Evolutionary conservation across 1,139 yeast genomes (phyloP).

Genomic region (Saccharomyces hybrid): DNA sequence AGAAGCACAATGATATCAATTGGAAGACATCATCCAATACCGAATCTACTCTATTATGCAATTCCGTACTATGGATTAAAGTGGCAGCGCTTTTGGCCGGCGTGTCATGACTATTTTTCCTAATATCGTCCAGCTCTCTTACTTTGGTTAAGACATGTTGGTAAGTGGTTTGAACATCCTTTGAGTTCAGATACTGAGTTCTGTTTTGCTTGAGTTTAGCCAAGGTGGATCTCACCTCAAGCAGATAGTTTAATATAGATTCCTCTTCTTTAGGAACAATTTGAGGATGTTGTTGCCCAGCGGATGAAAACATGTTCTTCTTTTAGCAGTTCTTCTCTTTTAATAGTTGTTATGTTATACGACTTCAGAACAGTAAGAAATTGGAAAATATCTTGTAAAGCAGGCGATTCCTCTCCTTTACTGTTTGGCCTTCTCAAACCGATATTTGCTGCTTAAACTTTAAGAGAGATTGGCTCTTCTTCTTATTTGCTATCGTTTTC

Average conservation of each 20-base stretch:
- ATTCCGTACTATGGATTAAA: conserved; percentile 24
- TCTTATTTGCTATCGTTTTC: not conserved
- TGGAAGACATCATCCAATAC: conserved; percentile 87
- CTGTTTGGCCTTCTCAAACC: not conserved
- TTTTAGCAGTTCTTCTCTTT: not conserved
- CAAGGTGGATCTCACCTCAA: conserved; percentile 42
- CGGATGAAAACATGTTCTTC: not conserved
- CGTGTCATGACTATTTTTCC: conserved; percentile 15
- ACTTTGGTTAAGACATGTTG: conserved; percentile 45
- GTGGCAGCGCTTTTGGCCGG: conserved; percentile 21
- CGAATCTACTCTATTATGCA: conserved; percentile 48
- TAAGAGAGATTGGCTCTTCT: not conserved
- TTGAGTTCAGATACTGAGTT: conserved; percentile 53
- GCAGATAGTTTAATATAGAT: conserved; percentile 41
- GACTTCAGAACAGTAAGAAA: not conserved
- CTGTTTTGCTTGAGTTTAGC: conserved; percentile 59
- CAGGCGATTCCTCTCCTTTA: not conserved
- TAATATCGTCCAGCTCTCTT: conserved; percentile 43
- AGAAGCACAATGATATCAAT: conserved; percentile 70
- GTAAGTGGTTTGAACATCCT: conserved; percentile 52
- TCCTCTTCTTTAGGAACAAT: conserved; percentile 48
- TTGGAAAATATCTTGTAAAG: too few species aligned
- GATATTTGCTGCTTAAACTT: not conserved
- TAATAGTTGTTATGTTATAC: not conserved
- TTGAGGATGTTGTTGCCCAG: conserved; percentile 18